Conservation (phyloP, 2,329 filamentous ascomycete species). For the Magnaporthiopsis rhizophila region DNA sequence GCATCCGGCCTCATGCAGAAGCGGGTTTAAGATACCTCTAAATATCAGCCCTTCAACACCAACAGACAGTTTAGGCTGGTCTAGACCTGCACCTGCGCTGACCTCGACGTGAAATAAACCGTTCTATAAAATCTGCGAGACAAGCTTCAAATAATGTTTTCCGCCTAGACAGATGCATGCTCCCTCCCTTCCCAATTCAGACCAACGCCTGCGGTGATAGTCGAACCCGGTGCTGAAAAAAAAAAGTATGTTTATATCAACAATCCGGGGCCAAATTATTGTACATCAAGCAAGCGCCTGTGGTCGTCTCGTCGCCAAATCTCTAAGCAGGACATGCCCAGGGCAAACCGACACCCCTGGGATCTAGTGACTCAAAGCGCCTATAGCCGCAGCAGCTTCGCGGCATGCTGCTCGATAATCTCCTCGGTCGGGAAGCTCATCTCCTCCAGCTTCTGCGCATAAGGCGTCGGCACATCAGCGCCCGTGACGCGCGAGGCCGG, state of each 20-base stretch:
- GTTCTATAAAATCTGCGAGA: background rate
- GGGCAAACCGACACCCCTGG: too few relatives aligned
- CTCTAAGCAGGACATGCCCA: too few relatives aligned
- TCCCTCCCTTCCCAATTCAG: background rate
- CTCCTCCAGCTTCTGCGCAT: conserved; percentile 86
- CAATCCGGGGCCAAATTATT: background rate
- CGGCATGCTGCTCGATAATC: conserved; percentile 79
- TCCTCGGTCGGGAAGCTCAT: conserved; percentile 90
- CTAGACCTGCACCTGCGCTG: background rate
- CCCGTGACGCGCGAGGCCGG: conserved; percentile 91
- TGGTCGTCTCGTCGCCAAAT: background rate
- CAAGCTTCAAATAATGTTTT: too few relatives aligned
- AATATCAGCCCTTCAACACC: background rate
- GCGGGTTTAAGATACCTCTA: background rate
- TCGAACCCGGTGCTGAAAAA: background rate
- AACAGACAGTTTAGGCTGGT: background rate
- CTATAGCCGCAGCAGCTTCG: conserved; percentile 72
- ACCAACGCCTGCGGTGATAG: background rate
- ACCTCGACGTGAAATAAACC: background rate
- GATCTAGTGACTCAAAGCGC: too few relatives aligned
- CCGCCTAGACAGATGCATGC: background rate
- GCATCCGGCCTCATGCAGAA: background rate
- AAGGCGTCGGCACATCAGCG: conserved; percentile 94
- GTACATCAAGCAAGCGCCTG: background rate
- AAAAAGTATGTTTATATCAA: background rate